phyloP scores from a whole-genome alignment of 805 yeast species.

The Candida jianshihensis region DNA sequence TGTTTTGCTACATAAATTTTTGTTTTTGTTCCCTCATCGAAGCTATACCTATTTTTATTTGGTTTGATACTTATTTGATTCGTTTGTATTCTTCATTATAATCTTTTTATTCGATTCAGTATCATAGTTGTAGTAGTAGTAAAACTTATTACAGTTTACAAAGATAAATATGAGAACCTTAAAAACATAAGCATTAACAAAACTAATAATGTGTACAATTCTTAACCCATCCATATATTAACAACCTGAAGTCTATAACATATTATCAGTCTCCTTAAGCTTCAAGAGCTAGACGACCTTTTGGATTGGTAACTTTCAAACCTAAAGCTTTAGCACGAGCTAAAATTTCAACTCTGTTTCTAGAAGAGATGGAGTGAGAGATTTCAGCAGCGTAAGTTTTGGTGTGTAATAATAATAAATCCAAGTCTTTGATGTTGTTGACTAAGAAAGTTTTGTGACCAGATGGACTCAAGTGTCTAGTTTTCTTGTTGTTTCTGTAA shows the following conservation, averaged over 20 bases:
- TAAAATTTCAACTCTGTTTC: slow-evolving; percentile 94
- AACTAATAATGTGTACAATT: slow-evolving; percentile 17
- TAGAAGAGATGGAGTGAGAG: slow-evolving; percentile 97
- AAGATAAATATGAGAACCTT: slow-evolving; percentile 9
- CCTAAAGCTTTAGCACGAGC: slow-evolving; percentile 98
- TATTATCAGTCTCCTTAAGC: slow-evolving; percentile 50
- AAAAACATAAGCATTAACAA: slow-evolving; percentile 19
- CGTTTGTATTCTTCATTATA: too few relatives aligned
- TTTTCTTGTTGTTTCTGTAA: slow-evolving; percentile 99
- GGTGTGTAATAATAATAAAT: slow-evolving; percentile 93
- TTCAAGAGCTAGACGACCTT: slow-evolving; percentile 97
- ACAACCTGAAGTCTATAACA: slow-evolving; percentile 1
- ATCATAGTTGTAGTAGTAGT: too few relatives aligned
- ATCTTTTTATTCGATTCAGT: too few relatives aligned
- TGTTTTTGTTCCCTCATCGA: too few relatives aligned
- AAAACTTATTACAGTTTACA: too few relatives aligned
- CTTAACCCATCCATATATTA: slow-evolving; percentile 3
- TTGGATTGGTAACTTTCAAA: slow-evolving; percentile 97
- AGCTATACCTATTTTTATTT: too few relatives aligned
- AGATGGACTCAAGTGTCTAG: slow-evolving; percentile 90
- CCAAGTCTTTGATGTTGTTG: slow-evolving; percentile 88
- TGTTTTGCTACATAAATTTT: too few relatives aligned
- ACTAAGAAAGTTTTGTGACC: slow-evolving; percentile 98
- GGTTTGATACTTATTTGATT: too few relatives aligned
- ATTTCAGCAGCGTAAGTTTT: slow-evolving; percentile 99